Conservation (phyloP, 257 asterid genomes). For the Asclepias syriaca region DNA sequence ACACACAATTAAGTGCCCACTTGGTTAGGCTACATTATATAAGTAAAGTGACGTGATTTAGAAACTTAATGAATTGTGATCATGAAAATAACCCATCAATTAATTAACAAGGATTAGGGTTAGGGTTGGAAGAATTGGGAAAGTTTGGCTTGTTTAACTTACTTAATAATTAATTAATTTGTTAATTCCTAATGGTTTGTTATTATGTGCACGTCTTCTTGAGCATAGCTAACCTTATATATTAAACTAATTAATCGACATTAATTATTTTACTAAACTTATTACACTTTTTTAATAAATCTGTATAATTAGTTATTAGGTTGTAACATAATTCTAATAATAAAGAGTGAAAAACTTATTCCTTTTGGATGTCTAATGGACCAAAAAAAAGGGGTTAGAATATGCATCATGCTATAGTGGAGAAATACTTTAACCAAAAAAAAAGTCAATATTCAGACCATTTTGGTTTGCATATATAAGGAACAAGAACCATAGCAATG, state of each 20-base stretch:
- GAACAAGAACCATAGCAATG: too few relatives aligned
- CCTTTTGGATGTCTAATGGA: background rate
- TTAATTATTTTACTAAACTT: too few relatives aligned
- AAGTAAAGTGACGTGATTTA: background rate
- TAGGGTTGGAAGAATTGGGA: slow-evolving; percentile 8
- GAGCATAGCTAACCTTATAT: slow-evolving; percentile 27
- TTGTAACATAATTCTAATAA: too few relatives aligned
- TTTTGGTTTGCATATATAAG: background rate
- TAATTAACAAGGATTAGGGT: slow-evolving; percentile 7
- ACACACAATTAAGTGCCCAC: background rate
- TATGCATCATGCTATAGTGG: slow-evolving; percentile 18
- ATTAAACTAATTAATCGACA: too few relatives aligned
- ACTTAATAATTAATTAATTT: background rate
- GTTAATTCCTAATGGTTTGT: slow-evolving; percentile 7
- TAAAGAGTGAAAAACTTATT: too few relatives aligned
- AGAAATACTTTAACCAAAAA: background rate
- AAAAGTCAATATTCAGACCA: slow-evolving; percentile 10
- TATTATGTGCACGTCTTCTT: slow-evolving; percentile 47
- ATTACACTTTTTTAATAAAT: too few relatives aligned
- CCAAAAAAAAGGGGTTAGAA: background rate
- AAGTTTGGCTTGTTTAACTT: slow-evolving; percentile 19
- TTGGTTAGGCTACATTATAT: background rate
- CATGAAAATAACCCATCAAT: background rate
- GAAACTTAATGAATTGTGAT: background rate
- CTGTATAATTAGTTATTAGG: too few relatives aligned